phyloP scores from a whole-genome alignment of 106 monocot genomes.

The Dendrobium huoshanense region DNA sequence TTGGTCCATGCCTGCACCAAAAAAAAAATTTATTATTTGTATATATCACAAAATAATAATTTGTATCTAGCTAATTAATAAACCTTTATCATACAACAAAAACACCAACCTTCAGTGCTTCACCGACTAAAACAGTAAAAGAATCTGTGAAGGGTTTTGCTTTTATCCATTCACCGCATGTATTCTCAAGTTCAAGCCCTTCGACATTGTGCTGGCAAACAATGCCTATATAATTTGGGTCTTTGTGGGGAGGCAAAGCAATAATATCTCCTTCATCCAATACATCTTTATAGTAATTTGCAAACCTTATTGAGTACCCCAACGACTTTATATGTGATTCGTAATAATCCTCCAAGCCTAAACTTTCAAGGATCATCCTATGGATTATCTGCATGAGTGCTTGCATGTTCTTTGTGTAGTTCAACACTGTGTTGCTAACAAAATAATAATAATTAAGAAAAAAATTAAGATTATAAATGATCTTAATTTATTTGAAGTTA shows the following conservation, averaged over 20 bases:
- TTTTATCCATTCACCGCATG: neutral
- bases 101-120: neutral
- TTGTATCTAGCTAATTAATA: too few species aligned
- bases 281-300: neutral
- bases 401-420: too few species aligned
- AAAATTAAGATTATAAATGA: too few species aligned
- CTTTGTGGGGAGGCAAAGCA: neutral
- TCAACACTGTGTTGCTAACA: too few species aligned
- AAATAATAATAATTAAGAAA: too few species aligned
- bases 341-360: too few species aligned
- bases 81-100: too few species aligned
- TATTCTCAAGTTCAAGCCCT: neutral
- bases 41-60: neutral
- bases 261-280: neutral
- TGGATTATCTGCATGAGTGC: neutral
- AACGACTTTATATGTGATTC: neutral
- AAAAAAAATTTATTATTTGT: too few species aligned
- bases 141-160: neutral
- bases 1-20: constrained; percentile 21
- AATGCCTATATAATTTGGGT: neutral
- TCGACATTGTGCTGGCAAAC: neutral
- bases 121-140: constrained; percentile 7
- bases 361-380: neutral
- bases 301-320: neutral
- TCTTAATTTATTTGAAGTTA: too few species aligned